Conservation (phyloP, 1,284 basidiomycete genomes). For the Trametes versicolor region DNA sequence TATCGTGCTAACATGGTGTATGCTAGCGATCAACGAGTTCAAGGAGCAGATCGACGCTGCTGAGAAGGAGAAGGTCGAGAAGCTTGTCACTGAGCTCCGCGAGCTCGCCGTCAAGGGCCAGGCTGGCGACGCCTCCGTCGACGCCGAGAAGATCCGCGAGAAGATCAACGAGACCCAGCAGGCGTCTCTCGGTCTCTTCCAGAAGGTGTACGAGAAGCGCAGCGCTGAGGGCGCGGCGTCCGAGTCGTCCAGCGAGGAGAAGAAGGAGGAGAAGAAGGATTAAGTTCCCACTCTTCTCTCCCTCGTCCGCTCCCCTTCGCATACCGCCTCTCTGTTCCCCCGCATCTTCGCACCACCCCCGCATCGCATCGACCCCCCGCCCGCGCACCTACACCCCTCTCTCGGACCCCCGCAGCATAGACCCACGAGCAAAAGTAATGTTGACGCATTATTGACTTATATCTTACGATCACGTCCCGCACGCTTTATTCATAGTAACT, state of each 20-base stretch:
- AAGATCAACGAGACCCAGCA: conserved; percentile 97
- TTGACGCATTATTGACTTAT: conserved; percentile 39
- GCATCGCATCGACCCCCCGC: neutral
- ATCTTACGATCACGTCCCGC: conserved; percentile 36
- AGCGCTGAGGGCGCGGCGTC: conserved; percentile 70
- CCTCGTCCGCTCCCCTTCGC: conserved; percentile 5
- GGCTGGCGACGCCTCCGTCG: conserved; percentile 83
- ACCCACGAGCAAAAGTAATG: conserved; percentile 44
- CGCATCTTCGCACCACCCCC: conserved; percentile 20
- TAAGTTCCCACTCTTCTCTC: conserved; percentile 48
- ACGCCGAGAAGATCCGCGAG: conserved; percentile 89
- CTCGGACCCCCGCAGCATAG: conserved; percentile 23
- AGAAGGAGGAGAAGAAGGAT: conserved; percentile 79
- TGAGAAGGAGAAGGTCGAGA: conserved; percentile 94
- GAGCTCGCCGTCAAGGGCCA: conserved; percentile 94
- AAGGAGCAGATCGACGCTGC: conserved; percentile 94
- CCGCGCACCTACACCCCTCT: conserved; percentile 3
- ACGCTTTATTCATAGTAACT: conserved; percentile 33
- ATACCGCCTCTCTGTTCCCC: neutral
- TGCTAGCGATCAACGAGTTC: conserved; percentile 92
- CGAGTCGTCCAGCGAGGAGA: conserved; percentile 54
- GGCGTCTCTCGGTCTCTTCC: conserved; percentile 96
- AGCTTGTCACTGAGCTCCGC: conserved; percentile 88
- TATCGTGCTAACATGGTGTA: neutral
- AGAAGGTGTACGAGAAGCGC: conserved; percentile 97